Evolutionary conservation across 1,284 basidiomycete species (phyloP), one percentile per base, ranked within the genome.

Genomic region (Peniophora sp.): DNA sequence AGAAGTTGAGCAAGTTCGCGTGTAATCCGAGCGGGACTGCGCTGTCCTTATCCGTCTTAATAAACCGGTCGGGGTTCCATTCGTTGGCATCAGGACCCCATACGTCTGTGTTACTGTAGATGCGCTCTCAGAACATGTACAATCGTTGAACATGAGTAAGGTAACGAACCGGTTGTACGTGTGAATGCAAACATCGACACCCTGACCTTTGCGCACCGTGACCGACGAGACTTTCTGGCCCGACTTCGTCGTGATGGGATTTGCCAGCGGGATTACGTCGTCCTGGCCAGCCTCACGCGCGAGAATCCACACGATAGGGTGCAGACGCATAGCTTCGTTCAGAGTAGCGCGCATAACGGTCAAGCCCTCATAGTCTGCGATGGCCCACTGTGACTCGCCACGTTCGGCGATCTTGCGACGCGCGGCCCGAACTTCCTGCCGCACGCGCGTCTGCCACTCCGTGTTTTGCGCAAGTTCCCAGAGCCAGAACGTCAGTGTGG

Each of bases 11-110:
- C 78, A 80, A 57, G 60, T 78, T 78, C 8, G 70, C 69, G 53
- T 76, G 74, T 10, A 76, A 68, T 0, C 79, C 78, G 6, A 79
- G 59, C 11, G 53, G 50, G 1, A 69, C 64, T 18, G 65, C 69
- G 56, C 69, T 73, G n/a, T 58, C 55, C 11, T 58, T 58, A 27
- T 63, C 49, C 2, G 50, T 60, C 9, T 66, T 55, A 49, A 79
- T 59, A 70, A 80, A 64, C 12, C 63, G 64, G 41, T 70, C 67
- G 15, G 76, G 76, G 9, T 67, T 58, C 63, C 74, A 78, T 32
- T 61, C 55, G 27, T 64, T 53, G 0, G 71, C 74, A 54, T 72
- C 65, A 0, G 61, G 55, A 3, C 75, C 76, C 67, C 74, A 79
- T 1, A 72, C 62, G 9, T 58, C 48, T 3, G 65, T 58, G 60